Base-by-base conservation (phyloP, 495 filamentous ascomycete genomes). In the Sabuloglossum arenarium region DNA sequence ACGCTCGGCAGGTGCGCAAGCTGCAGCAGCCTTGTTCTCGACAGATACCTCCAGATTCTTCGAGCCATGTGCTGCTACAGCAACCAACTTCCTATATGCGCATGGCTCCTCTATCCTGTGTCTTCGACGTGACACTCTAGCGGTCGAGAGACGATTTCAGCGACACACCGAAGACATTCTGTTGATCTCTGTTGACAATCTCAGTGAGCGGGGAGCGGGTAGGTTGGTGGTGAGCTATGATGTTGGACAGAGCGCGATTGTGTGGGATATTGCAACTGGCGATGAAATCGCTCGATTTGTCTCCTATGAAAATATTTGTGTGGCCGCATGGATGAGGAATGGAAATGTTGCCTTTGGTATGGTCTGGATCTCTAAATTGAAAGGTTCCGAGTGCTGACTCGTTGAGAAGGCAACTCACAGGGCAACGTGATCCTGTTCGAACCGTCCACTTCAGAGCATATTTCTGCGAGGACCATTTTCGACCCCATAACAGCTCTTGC, bases 341-440 rank as follows among this genome's bases (percentile, higher is more conserved):
- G 91, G 93, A 39, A 94, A 96, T 74, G 80, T 98, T 57, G 90
- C 86, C 53, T 96, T 97, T 72, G 91, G 90, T 94, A 73, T 65
- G 75, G 51, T 2, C 63, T 56, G 59, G 62, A 32, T 56, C 54
- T 0, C 49, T 16, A 27, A 14, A 21, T 27, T 47, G 19, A 47
- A 47, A 23, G 37, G 24, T 47, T n/a, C n/a, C 9, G 45, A 12
- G 42, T 23, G 45, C 45, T 47, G n/a, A 47, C 24, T 27, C 21
- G 6, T 47, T 24, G 32, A 60, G 11, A 62, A 94, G 88, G 88
- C 30, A 94, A 93, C 63, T 70, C 78, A 16, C 85, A 94, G 67
- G 91, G 91, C 61, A 94, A 90, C 63, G 80, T 98, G 50, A 91
- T 96, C 52, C 72, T 96, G 25, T 98, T 98, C 65, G 88, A 97